phyloP scores from a whole-genome alignment of 2,329 filamentous ascomycete genomes.

The Exophiala viscosa region DNA sequence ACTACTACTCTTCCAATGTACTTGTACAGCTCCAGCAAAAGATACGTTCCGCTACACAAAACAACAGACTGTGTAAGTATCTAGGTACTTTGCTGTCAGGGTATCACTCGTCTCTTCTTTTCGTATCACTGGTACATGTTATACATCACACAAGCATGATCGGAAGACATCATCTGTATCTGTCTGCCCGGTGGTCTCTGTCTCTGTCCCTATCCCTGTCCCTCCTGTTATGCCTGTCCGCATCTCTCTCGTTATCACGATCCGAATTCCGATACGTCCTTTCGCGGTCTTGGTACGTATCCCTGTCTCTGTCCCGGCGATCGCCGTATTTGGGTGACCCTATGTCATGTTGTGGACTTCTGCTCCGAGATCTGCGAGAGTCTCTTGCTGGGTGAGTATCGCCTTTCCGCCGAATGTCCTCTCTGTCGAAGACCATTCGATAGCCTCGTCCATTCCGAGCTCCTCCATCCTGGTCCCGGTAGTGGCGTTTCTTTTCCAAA shows the following conservation, averaged over 20 bases:
- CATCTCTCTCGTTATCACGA: constrained; percentile 29
- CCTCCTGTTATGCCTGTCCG: constrained; percentile 21
- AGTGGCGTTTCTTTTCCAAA: constrained; percentile 87
- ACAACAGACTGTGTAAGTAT: no score
- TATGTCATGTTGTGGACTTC: constrained; percentile 43
- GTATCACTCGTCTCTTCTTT: not conserved
- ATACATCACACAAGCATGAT: not conserved
- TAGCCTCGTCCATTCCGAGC: constrained; percentile 54
- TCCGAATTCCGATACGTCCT: constrained; percentile 20
- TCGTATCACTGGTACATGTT: not conserved
- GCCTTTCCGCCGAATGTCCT: constrained; percentile 51
- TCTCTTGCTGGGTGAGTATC: constrained; percentile 15
- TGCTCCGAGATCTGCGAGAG: constrained; percentile 32
- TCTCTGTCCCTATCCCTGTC: constrained; percentile 40
- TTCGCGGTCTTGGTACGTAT: constrained; percentile 29
- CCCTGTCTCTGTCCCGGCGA: constrained; percentile 3
- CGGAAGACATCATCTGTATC: not conserved
- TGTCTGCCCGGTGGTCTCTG: constrained; percentile 28
- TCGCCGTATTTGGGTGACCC: constrained; percentile 10
- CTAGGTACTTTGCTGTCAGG: not conserved
- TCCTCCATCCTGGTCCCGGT: constrained; percentile 63
- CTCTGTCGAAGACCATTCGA: constrained; percentile 75
- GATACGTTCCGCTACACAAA: constrained; percentile 3
- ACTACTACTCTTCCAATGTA: no score
- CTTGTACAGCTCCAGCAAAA: not conserved